phyloP scores from a whole-genome alignment of 495 filamentous ascomycete species.

The Penicillium bialowiezense region DNA sequence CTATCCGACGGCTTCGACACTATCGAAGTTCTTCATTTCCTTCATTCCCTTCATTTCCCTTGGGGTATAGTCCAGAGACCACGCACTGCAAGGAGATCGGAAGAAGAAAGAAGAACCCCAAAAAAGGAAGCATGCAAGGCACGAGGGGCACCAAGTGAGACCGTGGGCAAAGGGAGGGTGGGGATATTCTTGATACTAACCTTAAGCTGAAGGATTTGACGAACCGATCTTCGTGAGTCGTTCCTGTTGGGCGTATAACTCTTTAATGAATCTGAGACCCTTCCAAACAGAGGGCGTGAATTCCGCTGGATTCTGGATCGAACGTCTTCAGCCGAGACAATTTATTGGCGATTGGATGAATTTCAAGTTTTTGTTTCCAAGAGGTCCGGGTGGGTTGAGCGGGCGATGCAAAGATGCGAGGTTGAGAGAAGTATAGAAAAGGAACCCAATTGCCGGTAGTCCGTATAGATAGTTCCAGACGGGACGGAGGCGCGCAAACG shows the following conservation, averaged over 20 bases:
- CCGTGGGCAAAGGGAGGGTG: slow-evolving; percentile 27
- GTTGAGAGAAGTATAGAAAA: slow-evolving; percentile 1
- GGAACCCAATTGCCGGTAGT: slow-evolving; percentile 8
- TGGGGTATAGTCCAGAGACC: slow-evolving; percentile 20
- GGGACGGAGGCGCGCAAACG: slow-evolving; percentile 3
- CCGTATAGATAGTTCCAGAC: slow-evolving; percentile 3
- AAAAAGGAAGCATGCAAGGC: slow-evolving; percentile 43
- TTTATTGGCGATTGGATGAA: slow-evolving; percentile 12
- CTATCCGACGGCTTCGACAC: slow-evolving; percentile 12
- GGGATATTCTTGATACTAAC: slow-evolving; percentile 22
- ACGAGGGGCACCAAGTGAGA: slow-evolving; percentile 33
- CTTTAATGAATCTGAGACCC: slow-evolving; percentile 16
- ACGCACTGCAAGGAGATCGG: slow-evolving; percentile 42
- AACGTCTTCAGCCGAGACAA: slow-evolving; percentile 38
- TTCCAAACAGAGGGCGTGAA: slow-evolving; percentile 18
- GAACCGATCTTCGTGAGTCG: slow-evolving; percentile 1
- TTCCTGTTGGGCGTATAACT: slow-evolving; percentile 1
- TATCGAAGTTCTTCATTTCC: slow-evolving; percentile 33
- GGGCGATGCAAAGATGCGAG: too few species aligned
- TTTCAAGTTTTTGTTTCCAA: neutral
- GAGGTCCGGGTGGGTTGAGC: neutral
- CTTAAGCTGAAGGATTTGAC: slow-evolving; percentile 29
- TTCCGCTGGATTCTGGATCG: slow-evolving; percentile 7
- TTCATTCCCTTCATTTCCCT: too few species aligned
- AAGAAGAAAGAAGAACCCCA: slow-evolving; percentile 8